Conservation (phyloP, 768 basidiomycete species). For the Boletus pseudopeckii region DNA sequence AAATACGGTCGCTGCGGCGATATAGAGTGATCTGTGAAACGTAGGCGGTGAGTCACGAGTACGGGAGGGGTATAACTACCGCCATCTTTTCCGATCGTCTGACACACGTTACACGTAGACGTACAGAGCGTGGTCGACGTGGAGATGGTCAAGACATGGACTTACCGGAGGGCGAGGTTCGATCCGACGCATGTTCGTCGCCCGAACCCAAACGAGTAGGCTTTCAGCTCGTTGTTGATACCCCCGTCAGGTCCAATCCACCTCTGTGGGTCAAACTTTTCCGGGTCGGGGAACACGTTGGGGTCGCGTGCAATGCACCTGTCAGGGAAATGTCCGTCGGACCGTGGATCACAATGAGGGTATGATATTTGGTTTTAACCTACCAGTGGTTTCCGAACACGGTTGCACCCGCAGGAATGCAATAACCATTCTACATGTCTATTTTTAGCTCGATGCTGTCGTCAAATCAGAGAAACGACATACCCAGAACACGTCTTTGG, state of each 20-base stretch:
- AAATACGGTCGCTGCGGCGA: slow-evolving; percentile 59
- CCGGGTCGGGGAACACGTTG: slow-evolving; percentile 33
- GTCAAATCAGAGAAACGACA: not conserved
- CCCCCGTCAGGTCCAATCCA: slow-evolving; percentile 47
- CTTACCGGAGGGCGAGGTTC: slow-evolving; percentile 24
- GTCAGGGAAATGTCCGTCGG: too few relatives aligned
- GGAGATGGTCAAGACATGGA: not conserved
- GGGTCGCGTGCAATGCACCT: slow-evolving; percentile 28
- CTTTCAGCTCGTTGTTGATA: slow-evolving; percentile 47
- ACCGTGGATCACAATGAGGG: not conserved
- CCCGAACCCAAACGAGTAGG: slow-evolving; percentile 55
- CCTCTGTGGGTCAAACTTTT: slow-evolving; percentile 52
- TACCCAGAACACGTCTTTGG: slow-evolving; percentile 29
- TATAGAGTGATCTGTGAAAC: slow-evolving; percentile 49
- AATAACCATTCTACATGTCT: slow-evolving; percentile 30
- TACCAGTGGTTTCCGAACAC: slow-evolving; percentile 34
- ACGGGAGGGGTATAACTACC: too few relatives aligned
- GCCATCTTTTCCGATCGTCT: not conserved
- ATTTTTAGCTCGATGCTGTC: not conserved
- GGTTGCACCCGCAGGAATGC: slow-evolving; percentile 34
- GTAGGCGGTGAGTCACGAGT: not conserved
- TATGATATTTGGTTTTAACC: not conserved
- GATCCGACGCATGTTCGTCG: slow-evolving; percentile 31
- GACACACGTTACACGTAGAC: not conserved
- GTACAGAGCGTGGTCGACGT: not conserved